A percentile compares a stretch with the other conserved stretches of the same genome.
Evolutionary conservation across 352 stramenopile genomes (phyloP).

Genomic region (Phytophthora pisi): DNA sequence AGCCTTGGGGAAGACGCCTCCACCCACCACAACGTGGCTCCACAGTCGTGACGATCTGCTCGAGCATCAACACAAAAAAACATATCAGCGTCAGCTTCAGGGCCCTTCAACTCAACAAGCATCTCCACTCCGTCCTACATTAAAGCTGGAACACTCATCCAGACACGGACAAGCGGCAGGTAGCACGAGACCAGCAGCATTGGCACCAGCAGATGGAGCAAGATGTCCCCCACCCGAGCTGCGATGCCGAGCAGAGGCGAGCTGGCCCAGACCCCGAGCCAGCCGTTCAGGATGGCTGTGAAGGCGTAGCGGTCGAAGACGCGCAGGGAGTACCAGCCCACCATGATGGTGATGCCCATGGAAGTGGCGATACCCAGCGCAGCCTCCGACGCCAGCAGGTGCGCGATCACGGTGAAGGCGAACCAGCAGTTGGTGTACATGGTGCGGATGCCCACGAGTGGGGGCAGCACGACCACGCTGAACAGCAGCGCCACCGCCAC

Average conservation of each 20-base stretch:
- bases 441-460: constrained; percentile 62
- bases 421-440: constrained; percentile 88
- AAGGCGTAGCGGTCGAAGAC: constrained; percentile 82
- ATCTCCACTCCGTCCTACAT: constrained; percentile 44
- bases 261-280: constrained; percentile 78
- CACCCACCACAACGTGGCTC: constrained; percentile 74
- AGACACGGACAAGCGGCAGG: constrained; percentile 72
- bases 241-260: constrained; percentile 66
- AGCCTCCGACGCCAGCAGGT: constrained; percentile 59
- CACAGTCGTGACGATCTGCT: constrained; percentile 74
- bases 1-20: constrained; percentile 71
- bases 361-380: constrained; percentile 76
- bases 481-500: constrained; percentile 66
- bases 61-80: constrained; percentile 6
- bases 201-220: constrained; percentile 72
- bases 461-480: constrained; percentile 55
- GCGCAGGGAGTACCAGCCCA: constrained; percentile 85
- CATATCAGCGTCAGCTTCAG: constrained; percentile 5
- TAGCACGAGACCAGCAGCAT: constrained; percentile 83
- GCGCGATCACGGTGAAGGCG: constrained; percentile 60
- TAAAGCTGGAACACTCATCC: constrained; percentile 80
- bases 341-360: constrained; percentile 87
- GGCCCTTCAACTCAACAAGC: not conserved
- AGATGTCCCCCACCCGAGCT: constrained; percentile 61
- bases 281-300: constrained; percentile 72